Evolutionary conservation across 2,329 filamentous ascomycete species (phyloP).

Genomic region (Verticillium dahliae): DNA sequence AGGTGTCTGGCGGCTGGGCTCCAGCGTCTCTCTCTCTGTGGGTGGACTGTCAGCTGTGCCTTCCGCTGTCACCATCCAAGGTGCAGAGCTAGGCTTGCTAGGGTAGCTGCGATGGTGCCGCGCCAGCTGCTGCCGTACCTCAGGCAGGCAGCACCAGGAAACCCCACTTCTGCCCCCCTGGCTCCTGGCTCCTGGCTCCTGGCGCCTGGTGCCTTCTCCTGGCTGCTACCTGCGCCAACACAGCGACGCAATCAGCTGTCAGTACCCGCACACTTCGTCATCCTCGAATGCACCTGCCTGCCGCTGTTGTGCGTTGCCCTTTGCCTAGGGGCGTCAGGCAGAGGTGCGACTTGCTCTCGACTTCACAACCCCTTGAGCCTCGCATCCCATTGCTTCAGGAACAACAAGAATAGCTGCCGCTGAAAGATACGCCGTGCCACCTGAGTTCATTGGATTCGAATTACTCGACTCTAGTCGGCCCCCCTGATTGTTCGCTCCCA

Average conservation of each 20-base stretch:
- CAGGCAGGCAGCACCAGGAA: too few species aligned
- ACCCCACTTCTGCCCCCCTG: too few species aligned
- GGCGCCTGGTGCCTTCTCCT: not conserved
- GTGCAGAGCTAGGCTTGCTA: not conserved
- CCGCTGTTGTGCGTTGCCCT: not conserved
- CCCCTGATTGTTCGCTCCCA: not conserved
- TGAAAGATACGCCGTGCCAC: not conserved
- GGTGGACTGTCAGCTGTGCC: not conserved
- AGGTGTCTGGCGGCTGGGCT: too few species aligned
- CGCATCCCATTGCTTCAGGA: not conserved
- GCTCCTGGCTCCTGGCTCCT: not conserved
- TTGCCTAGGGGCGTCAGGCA: too few species aligned
- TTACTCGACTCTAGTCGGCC: not conserved
- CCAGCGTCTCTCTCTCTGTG: too few species aligned
- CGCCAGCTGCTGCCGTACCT: too few species aligned
- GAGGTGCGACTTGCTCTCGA: not conserved
- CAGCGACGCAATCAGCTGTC: not conserved
- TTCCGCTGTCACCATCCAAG: not conserved
- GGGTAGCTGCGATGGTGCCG: not conserved
- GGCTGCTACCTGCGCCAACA: not conserved
- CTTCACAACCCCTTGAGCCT: not conserved
- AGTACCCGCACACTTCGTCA: not conserved
- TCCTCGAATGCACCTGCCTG: not conserved
- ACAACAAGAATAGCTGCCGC: not conserved
- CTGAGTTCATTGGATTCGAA: not conserved